A percentile compares a stretch with the other conserved stretches of the same genome.
These are phyloP conservation scores for Aspergillus bridgeri DNA, from an alignment of 495 filamentous ascomycete genomes.

Conservation along the genomic window DNA sequence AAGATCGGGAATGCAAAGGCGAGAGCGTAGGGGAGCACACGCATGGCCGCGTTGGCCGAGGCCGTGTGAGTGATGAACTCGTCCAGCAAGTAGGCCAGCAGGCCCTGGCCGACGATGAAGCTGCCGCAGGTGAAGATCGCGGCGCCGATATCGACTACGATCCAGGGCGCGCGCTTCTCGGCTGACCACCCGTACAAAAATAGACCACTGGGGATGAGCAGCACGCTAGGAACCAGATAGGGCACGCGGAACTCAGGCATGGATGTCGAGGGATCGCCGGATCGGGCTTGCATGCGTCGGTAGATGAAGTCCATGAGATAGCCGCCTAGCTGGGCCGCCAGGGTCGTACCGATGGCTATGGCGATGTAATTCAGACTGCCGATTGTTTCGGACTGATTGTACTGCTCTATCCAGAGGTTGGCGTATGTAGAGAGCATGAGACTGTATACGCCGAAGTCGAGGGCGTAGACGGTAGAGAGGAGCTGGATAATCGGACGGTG, in stretches of 20 bases:
- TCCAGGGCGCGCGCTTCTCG: slow-evolving; percentile 45
- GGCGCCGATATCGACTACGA: slow-evolving; percentile 59
- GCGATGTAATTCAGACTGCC: slow-evolving; percentile 65
- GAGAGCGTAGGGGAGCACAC: slow-evolving; percentile 59
- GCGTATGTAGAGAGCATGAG: slow-evolving; percentile 45
- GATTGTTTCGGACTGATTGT: slow-evolving; percentile 54
- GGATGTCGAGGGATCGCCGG: slow-evolving; percentile 42
- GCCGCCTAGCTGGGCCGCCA: slow-evolving; percentile 57
- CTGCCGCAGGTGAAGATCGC: slow-evolving; percentile 52
- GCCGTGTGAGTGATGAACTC: slow-evolving; percentile 70
- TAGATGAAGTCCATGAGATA: slow-evolving; percentile 63
- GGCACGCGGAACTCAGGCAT: slow-evolving; percentile 51
- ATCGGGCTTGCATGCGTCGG: slow-evolving; percentile 52
- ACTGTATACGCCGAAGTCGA: slow-evolving; percentile 5
- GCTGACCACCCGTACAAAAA: slow-evolving; percentile 65
- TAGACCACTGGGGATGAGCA: slow-evolving; percentile 55
- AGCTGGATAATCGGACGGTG: slow-evolving; percentile 4
- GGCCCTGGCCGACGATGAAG: slow-evolving; percentile 62
- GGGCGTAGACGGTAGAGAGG: slow-evolving; percentile 1
- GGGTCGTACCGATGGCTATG: slow-evolving; percentile 59
- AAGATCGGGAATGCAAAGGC: slow-evolving; percentile 78
- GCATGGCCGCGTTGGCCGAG: slow-evolving; percentile 60
- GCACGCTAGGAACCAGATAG: slow-evolving; percentile 49
- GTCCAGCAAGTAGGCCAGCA: slow-evolving; percentile 36
- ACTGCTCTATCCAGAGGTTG: slow-evolving; percentile 55